Evolutionary conservation across 805 yeast genomes (phyloP), one percentile per base, ranked within the genome.

Genomic region (Ogataea henricii): DNA sequence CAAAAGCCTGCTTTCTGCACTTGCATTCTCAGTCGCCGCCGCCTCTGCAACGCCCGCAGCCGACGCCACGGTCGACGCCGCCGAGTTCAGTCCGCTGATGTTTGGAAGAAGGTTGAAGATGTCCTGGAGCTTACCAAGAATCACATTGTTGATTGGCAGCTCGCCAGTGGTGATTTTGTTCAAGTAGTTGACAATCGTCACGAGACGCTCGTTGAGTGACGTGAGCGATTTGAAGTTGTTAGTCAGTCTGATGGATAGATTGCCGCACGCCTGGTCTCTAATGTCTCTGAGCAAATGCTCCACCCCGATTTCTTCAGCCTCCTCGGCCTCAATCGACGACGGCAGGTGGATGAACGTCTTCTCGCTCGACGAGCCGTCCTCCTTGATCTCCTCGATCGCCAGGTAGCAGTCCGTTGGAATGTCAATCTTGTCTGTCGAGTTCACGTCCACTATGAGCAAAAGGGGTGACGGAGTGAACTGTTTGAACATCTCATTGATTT

Each of bases 291-390:
- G 71, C 51, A 94, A 71, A 66, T 94, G 99, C 68, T 94, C 99
- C 12, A 94, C 99, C 53, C 99, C 99, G 57, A 94, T 94, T 69
- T 94, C 99, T 70, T 94, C 99, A 8, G 99, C 99, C 66, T 94
- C 99, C 65, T 94, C 99, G 3, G 99, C 99, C 65, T 88, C 92
- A 54, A 95, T 89, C 23, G 81, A 75, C 12, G 97, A 88, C 9
- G 98, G 97, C 25, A 92, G 82, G 68, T 94, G 99, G 40, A 88
- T 81, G 71, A 94, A 94, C 3, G 97, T 90, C 69, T 86, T 85
- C 63, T 89, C 96, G 7, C 96, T 87, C 4, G 91, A 82, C 1
- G 96, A 81, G 17, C 99, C 99, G 67, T 94, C 98, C 60, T 90
- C 95, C 64, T 90, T 91, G 49, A 94, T 88, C 71, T 94, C 98